These are phyloP conservation scores for Pleurotus pulmonarius DNA, from an alignment of 768 basidiomycete species.

Conservation along the genomic window DNA sequence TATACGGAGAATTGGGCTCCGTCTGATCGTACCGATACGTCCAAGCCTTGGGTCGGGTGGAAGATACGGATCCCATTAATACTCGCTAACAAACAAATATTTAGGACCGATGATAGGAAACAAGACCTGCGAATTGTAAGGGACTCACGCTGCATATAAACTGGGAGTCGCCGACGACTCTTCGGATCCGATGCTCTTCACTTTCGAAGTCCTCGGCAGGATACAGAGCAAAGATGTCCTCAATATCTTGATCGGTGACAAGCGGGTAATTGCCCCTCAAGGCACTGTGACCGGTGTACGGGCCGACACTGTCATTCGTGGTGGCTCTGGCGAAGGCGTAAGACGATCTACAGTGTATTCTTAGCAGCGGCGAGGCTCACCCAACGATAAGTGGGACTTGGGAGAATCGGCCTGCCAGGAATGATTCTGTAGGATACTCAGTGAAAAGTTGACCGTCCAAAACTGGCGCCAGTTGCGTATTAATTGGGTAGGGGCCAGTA, in stretches of 20 bases:
- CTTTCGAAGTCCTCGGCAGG: slow-evolving; percentile 40
- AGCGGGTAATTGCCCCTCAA: slow-evolving; percentile 41
- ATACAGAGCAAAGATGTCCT: slow-evolving; percentile 36
- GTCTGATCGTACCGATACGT: slow-evolving; percentile 60
- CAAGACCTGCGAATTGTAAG: neutral
- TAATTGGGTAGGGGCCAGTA: slow-evolving; percentile 32
- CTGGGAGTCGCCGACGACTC: slow-evolving; percentile 44
- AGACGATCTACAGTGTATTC: neutral
- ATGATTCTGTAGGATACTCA: slow-evolving; percentile 42
- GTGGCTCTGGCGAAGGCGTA: slow-evolving; percentile 33
- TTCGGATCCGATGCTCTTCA: slow-evolving; percentile 35
- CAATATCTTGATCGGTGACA: slow-evolving; percentile 35
- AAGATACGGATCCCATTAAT: slow-evolving; percentile 40
- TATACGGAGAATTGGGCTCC: slow-evolving; percentile 32
- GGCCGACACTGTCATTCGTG: slow-evolving; percentile 54
- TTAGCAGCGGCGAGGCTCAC: slow-evolving; percentile 26
- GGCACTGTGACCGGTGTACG: slow-evolving; percentile 31
- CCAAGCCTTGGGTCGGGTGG: slow-evolving; percentile 34
- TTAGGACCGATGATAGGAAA: neutral
- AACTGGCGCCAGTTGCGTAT: slow-evolving; percentile 19
- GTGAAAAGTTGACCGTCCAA: slow-evolving; percentile 50
- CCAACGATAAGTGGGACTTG: slow-evolving; percentile 56
- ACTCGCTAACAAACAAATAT: slow-evolving; percentile 26
- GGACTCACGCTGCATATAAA: slow-evolving; percentile 50
- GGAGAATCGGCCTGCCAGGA: slow-evolving; percentile 40